Percentiles rank a stretch among this genome's conserved stretches.
phyloP scores from a whole-genome alignment of 331 rosid species.

The Cydonia oblonga region DNA sequence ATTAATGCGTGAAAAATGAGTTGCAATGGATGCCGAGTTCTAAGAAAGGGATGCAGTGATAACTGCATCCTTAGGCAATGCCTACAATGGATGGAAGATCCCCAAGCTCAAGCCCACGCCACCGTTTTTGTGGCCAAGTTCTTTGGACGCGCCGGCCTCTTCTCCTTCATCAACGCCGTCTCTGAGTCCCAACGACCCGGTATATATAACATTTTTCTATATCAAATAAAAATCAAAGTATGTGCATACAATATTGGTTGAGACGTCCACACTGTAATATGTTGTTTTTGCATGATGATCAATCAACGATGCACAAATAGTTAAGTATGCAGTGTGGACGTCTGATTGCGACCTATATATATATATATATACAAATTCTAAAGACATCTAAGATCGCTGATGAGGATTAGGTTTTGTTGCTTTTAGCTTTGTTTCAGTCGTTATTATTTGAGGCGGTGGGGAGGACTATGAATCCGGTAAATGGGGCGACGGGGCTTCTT shows the following conservation, averaged over 20 bases:
- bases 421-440: slow-evolving; percentile 53
- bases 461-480: slow-evolving; percentile 52
- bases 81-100: slow-evolving; percentile 39
- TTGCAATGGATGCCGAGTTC: slow-evolving; percentile 67
- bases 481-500: slow-evolving; percentile 58
- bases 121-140: slow-evolving; percentile 64
- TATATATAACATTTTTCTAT: neutral
- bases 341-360: no score
- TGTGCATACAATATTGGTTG: neutral
- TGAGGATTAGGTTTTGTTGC: neutral
- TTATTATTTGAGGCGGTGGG: slow-evolving; percentile 63
- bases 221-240: neutral
- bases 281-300: neutral
- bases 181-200: slow-evolving; percentile 40
- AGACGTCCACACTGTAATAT: neutral
- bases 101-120: slow-evolving; percentile 51
- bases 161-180: slow-evolving; percentile 55
- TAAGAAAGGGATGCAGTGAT: slow-evolving; percentile 59
- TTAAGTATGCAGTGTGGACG: neutral
- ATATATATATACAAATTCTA: no score
- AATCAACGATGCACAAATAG: neutral
- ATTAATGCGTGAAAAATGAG: slow-evolving; percentile 25
- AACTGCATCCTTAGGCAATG: slow-evolving; percentile 53
- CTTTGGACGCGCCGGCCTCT: slow-evolving; percentile 65
- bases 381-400: neutral